A percentile compares a stretch with the other conserved stretches of the same genome.
Evolutionary conservation across 768 basidiomycete species (phyloP).

Genomic region (Boletus patriciae): DNA sequence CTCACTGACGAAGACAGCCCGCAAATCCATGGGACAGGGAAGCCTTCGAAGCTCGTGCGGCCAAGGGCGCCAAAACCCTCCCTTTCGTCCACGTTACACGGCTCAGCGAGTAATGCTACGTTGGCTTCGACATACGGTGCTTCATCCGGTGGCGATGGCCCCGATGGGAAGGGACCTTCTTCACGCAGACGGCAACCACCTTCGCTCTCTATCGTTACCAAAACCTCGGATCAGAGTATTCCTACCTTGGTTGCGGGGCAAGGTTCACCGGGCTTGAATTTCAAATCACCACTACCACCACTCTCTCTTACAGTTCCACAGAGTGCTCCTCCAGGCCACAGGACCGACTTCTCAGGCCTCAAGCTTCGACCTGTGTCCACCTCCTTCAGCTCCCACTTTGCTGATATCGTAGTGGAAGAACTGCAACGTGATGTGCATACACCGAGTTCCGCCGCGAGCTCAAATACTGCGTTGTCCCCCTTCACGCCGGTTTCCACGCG

Average conservation of each 20-base stretch:
- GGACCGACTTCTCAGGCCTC: constrained; percentile 59
- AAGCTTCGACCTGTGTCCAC: constrained; percentile 75
- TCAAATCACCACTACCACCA: constrained; percentile 3
- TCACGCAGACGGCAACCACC: constrained; percentile 32
- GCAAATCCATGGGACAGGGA: constrained; percentile 26
- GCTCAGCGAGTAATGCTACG: constrained; percentile 19
- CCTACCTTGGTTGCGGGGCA: constrained; percentile 15
- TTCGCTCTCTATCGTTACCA: constrained; percentile 31
- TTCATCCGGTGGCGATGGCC: constrained; percentile 7
- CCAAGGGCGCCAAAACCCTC: constrained; percentile 44
- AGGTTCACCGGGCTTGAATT: constrained; percentile 13
- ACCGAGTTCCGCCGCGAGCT: constrained; percentile 47
- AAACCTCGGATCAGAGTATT: constrained; percentile 14
- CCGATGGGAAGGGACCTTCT: constrained; percentile 25
- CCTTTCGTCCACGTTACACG: constrained; percentile 37
- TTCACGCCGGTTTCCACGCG: constrained; percentile 42
- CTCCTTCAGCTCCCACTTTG: constrained; percentile 70
- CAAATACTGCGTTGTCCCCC: constrained; percentile 45
- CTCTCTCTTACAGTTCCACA: constrained; percentile 38
- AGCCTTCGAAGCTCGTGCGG: constrained; percentile 29
- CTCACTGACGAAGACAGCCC: constrained; percentile 37
- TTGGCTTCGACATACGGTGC: constrained; percentile 12
- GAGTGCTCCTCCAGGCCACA: constrained; percentile 65
- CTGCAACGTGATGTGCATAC: constrained; percentile 47
- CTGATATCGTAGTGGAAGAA: constrained; percentile 39